Conservation (phyloP, 257 asterid species). For the Mentha longifolia region DNA sequence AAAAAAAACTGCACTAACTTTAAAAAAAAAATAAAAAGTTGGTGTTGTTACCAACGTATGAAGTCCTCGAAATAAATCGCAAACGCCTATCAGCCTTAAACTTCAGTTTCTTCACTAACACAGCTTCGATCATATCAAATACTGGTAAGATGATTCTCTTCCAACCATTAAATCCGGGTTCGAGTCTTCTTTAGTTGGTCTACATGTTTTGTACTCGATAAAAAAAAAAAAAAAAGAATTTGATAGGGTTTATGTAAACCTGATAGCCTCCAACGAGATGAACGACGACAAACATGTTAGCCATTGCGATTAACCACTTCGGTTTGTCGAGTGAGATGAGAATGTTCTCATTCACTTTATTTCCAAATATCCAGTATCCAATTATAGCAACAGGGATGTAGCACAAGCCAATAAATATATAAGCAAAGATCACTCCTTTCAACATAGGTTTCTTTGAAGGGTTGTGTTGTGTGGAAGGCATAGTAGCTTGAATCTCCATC, state of each 20-base stretch:
- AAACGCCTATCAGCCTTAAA: neutral
- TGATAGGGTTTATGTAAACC: slow-evolving; percentile 7
- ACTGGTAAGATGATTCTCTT: neutral
- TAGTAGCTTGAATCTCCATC: slow-evolving; percentile 50
- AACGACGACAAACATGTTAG: slow-evolving; percentile 8
- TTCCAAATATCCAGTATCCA: slow-evolving; percentile 38
- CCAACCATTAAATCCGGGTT: neutral
- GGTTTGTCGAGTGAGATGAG: slow-evolving; percentile 29
- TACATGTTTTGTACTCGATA: no score
- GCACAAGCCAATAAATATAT: slow-evolving; percentile 34
- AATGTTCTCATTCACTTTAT: slow-evolving; percentile 32
- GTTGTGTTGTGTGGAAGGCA: slow-evolving; percentile 45
- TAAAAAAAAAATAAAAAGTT: no score
- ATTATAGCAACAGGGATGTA: slow-evolving; percentile 38
- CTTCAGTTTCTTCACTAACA: neutral
- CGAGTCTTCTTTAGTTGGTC: no score
- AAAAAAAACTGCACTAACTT: neutral
- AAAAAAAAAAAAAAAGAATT: neutral
- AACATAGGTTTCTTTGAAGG: slow-evolving; percentile 35
- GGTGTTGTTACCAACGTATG: neutral
- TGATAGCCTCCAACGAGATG: slow-evolving; percentile 41
- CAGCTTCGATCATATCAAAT: slow-evolving; percentile 1
- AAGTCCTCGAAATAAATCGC: neutral
- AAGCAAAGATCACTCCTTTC: slow-evolving; percentile 39
- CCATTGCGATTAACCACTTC: slow-evolving; percentile 28